These are phyloP conservation scores for Cytospora paraplurivora DNA, from an alignment of 2,329 filamentous ascomycete species.

Conservation along the genomic window DNA sequence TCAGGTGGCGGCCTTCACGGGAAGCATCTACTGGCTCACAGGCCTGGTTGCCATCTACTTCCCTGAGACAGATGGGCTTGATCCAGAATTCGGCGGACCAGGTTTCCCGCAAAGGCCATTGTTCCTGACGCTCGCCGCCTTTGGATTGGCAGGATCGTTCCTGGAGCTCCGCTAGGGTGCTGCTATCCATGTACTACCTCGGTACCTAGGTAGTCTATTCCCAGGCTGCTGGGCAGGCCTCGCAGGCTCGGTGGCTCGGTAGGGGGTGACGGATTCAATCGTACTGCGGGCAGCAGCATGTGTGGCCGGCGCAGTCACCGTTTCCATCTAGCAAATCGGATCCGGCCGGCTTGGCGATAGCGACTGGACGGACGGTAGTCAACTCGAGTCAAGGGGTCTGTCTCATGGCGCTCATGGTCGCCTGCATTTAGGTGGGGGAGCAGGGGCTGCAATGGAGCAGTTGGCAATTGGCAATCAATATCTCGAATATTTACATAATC, in stretches of 20 bases:
- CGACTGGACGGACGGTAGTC: not conserved
- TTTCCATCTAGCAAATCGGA: not conserved
- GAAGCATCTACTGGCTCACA: slow-evolving; percentile 46
- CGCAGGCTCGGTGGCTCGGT: not conserved
- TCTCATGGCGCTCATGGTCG: no score
- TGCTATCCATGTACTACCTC: not conserved
- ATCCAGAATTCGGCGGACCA: slow-evolving; percentile 47
- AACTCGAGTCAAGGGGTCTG: no score
- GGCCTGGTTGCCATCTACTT: slow-evolving; percentile 42
- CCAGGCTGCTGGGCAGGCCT: not conserved
- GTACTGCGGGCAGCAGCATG: no score
- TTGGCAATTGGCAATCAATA: no score
- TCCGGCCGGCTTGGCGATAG: not conserved
- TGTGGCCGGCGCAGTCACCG: not conserved
- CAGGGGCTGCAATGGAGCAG: no score
- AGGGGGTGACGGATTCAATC: no score
- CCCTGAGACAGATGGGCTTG: slow-evolving; percentile 44
- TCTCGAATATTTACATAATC: no score
- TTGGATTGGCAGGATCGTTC: slow-evolving; percentile 31
- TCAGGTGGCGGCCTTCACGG: slow-evolving; percentile 39
- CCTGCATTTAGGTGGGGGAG: no score
- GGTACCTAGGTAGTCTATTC: not conserved
- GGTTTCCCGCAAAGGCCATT: slow-evolving; percentile 44
- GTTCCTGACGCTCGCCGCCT: slow-evolving; percentile 36
- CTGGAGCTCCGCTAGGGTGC: slow-evolving; percentile 10